Base-by-base conservation (phyloP, 148 eudicot genomes). In the Camellia granthamiana region DNA sequence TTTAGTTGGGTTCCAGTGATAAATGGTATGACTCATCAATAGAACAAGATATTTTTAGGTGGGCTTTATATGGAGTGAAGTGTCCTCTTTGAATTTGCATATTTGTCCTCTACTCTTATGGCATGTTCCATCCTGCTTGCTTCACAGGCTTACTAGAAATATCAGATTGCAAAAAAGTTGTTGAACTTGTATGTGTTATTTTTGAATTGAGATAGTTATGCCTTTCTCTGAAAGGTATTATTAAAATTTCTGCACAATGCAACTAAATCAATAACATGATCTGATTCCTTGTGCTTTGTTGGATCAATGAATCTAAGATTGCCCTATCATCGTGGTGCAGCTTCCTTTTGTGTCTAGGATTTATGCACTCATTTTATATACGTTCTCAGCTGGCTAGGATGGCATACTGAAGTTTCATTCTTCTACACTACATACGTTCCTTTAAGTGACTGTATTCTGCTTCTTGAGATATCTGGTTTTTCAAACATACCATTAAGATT, bases 1-100 rank as follows among this genome's bases (percentile, higher is more conserved):
- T 83, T 97, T 76, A 90, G 85, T 79, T 94, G 99, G 99, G 82
- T 97, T 82, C 99, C 99, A 6, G 76, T 87, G 80, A 8, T 92
- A 41, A 94, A 69, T 83, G 99, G 98, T 94, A 86, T 80, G 77
- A 56, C 8, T 21, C 38, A 16, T 74, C 30, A 0, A 23, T 23
- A 61, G 7, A 15, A 59, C 9, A 41, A 74, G 14, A 41, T 38
- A 41, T 16, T 15, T 56, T 58, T 30, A 10, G 0, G 19, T 38
- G 59, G 9, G 21, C 12, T 66, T 21, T 21, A 3, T 64, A 47
- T 51, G 0, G 30, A 38, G 9, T 16, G 38, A 65, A 21, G 42
- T 77, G 9, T n/a, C 16, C 52, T 43, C 21, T 77, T 46, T 2
- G 43, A 63, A 54, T 46, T 76, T 77, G 79, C 70, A 46, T 30